phyloP scores from a whole-genome alignment of 2,329 filamentous ascomycete species.

The Emergomyces africanus region DNA sequence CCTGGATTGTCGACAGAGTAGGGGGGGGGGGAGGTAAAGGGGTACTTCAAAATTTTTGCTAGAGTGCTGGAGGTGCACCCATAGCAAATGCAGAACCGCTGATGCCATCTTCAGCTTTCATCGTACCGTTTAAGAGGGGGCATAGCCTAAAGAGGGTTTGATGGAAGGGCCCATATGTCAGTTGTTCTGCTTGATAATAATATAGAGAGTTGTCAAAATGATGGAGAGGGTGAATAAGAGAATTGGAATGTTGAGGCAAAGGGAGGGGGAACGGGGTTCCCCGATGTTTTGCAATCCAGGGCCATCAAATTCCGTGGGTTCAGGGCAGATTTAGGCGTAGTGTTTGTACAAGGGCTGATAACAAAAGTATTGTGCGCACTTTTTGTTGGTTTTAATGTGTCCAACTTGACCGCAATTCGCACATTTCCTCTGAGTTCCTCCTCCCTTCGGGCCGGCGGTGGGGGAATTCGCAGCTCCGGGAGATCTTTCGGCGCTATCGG shows the following conservation, averaged over 20 bases:
- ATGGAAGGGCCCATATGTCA: slow-evolving; percentile 1
- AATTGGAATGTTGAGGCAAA: background rate
- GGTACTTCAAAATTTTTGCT: slow-evolving; percentile 2
- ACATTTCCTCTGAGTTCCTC: slow-evolving; percentile 65
- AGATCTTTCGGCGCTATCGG: slow-evolving; percentile 26
- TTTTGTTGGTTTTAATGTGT: slow-evolving; percentile 99
- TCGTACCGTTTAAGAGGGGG: slow-evolving; percentile 72
- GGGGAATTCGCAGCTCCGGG: slow-evolving; percentile 34
- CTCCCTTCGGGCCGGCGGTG: slow-evolving; percentile 45
- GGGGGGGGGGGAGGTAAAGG: background rate
- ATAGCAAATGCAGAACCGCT: slow-evolving; percentile 36
- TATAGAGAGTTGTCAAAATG: background rate
- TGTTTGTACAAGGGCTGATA: background rate
- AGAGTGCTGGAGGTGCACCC: slow-evolving; percentile 27
- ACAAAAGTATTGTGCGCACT: slow-evolving; percentile 41
- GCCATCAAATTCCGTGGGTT: slow-evolving; percentile 9
- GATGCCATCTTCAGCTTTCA: slow-evolving; percentile 43
- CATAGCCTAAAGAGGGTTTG: slow-evolving; percentile 48
- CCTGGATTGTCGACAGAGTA: background rate
- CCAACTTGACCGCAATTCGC: slow-evolving; percentile 94
- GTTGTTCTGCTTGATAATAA: background rate
- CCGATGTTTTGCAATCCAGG: slow-evolving; percentile 3
- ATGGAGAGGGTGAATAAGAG: background rate
- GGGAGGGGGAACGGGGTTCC: background rate
- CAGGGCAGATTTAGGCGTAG: slow-evolving; percentile 3